Base-by-base conservation (phyloP, 495 filamentous ascomycete species). In the Neurospora sp. region DNA sequence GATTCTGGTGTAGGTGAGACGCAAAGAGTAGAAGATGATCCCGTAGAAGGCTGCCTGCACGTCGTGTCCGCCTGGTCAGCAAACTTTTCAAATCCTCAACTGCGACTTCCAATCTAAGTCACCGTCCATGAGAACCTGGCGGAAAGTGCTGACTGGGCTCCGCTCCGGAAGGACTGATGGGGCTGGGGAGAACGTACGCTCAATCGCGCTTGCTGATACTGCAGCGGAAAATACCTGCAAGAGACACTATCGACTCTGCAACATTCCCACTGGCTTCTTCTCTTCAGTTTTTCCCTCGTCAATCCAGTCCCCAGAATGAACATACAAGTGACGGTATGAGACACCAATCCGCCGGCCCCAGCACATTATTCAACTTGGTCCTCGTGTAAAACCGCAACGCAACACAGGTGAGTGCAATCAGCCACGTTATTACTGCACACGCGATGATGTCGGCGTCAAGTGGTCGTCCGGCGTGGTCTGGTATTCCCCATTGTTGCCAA, bases 321-420 rank as follows among this genome's bases (percentile, higher is more conserved):
- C 73, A 39, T 75, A 79, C 77, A 4, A 80, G 73, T 16, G 78
- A 76, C 17, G 75, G 78, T 27, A 80, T 16, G 31, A 80, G 76
- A 40, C 61, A 75, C 78, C 77, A 79, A 35, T 80, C 78, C 1
- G 78, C 72, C 17, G 73, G 72, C 12, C 76, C 73, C 17, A 80
- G 70, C 12, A 78, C 75, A 68, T 71, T 69, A 16, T 78, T 80
- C 20, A 79, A 45, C 17, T 65, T 20, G 12, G 73, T 73, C n/a
- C 78, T 73, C 12, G 78, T 80, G 74, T 81, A 80, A 42, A 81
- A 81, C 22, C 79, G 77, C 16, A 78, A 40, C 4, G 38, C 70
- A 2, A 81, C 79, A 68, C 80, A 81, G 3, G 59, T 40, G 14
- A 75, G 10, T 53, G 71, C 71, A 37, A 80, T 77, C 35, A 80